These are phyloP conservation scores for Talaromyces sp. DNA, from an alignment of 2,329 filamentous ascomycete genomes.

Conservation along the genomic window DNA sequence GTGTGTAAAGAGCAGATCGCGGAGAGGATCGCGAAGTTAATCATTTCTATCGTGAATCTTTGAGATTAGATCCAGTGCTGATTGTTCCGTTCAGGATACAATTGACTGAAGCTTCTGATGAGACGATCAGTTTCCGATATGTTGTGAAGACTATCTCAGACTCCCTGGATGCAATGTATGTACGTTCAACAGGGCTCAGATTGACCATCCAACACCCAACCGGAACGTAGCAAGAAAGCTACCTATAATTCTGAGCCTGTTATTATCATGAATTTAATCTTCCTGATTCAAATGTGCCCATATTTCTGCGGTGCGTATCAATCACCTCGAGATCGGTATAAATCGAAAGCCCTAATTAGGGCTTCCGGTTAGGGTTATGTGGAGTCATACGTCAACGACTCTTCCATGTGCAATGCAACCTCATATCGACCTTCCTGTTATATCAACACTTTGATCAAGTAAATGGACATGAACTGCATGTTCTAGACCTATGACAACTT, in stretches of 20 bases:
- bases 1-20: too few relatives aligned
- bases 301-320: background rate
- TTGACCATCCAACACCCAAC: background rate
- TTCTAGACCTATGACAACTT: background rate
- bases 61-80: too few relatives aligned
- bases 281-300: background rate
- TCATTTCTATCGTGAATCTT: too few relatives aligned
- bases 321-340: background rate
- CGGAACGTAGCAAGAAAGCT: background rate
- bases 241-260: too few relatives aligned
- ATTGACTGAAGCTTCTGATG: too few relatives aligned
- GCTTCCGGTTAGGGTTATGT: background rate
- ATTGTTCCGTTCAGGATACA: too few relatives aligned
- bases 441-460: background rate
- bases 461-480: background rate
- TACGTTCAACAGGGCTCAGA: background rate
- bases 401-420: background rate
- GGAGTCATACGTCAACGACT: conserved; percentile 7
- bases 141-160: background rate
- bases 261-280: background rate
- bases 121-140: too few relatives aligned
- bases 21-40: too few relatives aligned
- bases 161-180: background rate
- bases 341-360: background rate
- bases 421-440: background rate